Evolutionary conservation across 2,329 filamentous ascomycete species (phyloP).

Genomic region (Trichoderma atroviride): DNA sequence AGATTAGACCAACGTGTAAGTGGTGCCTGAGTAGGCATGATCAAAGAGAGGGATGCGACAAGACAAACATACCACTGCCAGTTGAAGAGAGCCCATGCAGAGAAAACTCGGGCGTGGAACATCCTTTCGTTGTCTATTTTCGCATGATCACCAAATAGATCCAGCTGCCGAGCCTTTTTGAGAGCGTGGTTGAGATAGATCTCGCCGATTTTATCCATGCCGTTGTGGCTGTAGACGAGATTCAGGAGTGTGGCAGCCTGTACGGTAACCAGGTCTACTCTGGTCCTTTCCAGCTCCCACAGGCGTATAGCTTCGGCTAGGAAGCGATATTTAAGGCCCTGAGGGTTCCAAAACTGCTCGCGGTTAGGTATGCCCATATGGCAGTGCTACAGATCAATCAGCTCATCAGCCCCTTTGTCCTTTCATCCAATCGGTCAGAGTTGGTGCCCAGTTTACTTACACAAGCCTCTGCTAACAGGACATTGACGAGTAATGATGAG

Average conservation of each 20-base stretch:
- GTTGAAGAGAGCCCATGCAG: slow-evolving; percentile 40
- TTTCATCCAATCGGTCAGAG: not conserved
- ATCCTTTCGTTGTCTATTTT: not conserved
- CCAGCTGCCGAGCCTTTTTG: slow-evolving; percentile 36
- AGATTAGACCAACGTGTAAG: not conserved
- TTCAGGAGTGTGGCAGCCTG: slow-evolving; percentile 40
- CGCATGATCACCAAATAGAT: slow-evolving; percentile 32
- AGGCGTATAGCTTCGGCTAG: slow-evolving; percentile 42
- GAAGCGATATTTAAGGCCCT: slow-evolving; percentile 41
- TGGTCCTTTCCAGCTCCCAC: slow-evolving; percentile 39
- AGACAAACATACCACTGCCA: slow-evolving; percentile 38
- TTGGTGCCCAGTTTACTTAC: slow-evolving; percentile 32
- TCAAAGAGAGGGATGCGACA: not conserved
- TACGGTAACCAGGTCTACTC: slow-evolving; percentile 36
- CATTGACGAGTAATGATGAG: slow-evolving; percentile 42
- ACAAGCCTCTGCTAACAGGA: slow-evolving; percentile 38
- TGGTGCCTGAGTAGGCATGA: not conserved
- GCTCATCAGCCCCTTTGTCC: not conserved
- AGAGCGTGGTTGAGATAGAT: slow-evolving; percentile 37
- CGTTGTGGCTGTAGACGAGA: slow-evolving; percentile 36
- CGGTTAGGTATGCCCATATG: slow-evolving; percentile 12
- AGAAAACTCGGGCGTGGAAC: slow-evolving; percentile 32
- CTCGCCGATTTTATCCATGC: slow-evolving; percentile 42
- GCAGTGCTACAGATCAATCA: not conserved
- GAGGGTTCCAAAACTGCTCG: slow-evolving; percentile 41